Percentiles rank a stretch among this genome's conserved stretches.
Evolutionary conservation across 2,329 filamentous ascomycete genomes (phyloP).

Genomic region (Fusarium sp.): DNA sequence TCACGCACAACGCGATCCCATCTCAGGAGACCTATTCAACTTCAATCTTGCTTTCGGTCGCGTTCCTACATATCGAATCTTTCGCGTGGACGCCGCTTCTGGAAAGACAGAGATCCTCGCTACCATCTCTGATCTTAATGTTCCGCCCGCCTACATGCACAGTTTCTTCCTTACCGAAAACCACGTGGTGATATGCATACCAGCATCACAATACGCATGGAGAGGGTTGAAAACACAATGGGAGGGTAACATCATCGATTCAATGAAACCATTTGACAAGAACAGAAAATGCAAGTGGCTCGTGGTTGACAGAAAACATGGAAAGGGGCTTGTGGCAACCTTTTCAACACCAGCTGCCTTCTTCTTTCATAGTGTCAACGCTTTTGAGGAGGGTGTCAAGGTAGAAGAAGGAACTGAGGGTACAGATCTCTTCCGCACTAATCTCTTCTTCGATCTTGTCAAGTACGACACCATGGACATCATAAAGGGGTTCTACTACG

Average conservation of each 20-base stretch:
- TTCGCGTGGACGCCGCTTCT: slow-evolving; percentile 71
- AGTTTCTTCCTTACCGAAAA: slow-evolving; percentile 80
- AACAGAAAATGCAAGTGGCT: slow-evolving; percentile 74
- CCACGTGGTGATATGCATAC: slow-evolving; percentile 80
- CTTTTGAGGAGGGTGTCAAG: slow-evolving; percentile 71
- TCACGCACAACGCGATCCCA: slow-evolving; percentile 78
- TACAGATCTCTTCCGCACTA: slow-evolving; percentile 63
- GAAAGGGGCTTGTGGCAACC: slow-evolving; percentile 74
- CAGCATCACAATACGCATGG: slow-evolving; percentile 70
- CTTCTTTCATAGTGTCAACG: slow-evolving; percentile 84
- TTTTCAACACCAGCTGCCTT: slow-evolving; percentile 78
- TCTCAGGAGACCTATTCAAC: slow-evolving; percentile 82
- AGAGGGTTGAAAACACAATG: slow-evolving; percentile 72
- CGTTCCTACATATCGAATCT: slow-evolving; percentile 74
- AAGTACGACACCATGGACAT: slow-evolving; percentile 74
- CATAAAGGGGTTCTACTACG: slow-evolving; percentile 76
- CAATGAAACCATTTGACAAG: slow-evolving; percentile 73
- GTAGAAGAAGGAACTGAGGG: slow-evolving; percentile 50
- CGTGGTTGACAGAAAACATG: slow-evolving; percentile 74
- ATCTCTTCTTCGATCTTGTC: slow-evolving; percentile 75
- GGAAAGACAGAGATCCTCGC: slow-evolving; percentile 79
- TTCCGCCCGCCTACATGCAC: slow-evolving; percentile 80
- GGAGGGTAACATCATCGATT: slow-evolving; percentile 75
- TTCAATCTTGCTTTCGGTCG: slow-evolving; percentile 78
- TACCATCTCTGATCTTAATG: slow-evolving; percentile 65